Evolutionary conservation across 1,139 yeast species (phyloP).

Genomic region (Kodamaea fungicola): DNA sequence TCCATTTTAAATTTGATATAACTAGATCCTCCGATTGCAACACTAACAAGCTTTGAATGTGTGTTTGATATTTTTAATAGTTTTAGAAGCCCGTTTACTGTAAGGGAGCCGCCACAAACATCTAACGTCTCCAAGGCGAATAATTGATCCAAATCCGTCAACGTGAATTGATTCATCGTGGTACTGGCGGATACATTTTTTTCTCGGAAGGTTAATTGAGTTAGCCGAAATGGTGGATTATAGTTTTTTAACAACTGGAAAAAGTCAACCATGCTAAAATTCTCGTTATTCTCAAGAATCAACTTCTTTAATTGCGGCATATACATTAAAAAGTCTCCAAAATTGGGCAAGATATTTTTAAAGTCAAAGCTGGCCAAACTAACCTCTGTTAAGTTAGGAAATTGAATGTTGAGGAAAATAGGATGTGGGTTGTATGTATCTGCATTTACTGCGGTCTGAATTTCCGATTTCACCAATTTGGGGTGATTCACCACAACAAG

Average conservation of each 20-base stretch:
- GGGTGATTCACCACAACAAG: conserved; percentile 29
- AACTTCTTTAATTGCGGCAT: conserved; percentile 19
- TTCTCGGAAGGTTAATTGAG: conserved; percentile 32
- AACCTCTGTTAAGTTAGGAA: conserved; percentile 25
- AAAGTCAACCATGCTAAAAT: conserved; percentile 26
- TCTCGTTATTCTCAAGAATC: conserved; percentile 33
- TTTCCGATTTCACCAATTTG: conserved; percentile 13
- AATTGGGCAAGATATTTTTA: conserved; percentile 21
- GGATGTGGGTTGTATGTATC: conserved; percentile 28
- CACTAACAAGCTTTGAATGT: conserved; percentile 13
- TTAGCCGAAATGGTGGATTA: conserved; percentile 24
- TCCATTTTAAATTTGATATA: conserved; percentile 31
- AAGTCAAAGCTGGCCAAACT: conserved; percentile 33
- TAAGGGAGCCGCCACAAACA: conserved; percentile 30
- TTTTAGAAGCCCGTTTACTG: conserved; percentile 30
- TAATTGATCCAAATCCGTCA: conserved; percentile 25
- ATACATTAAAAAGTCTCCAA: conserved; percentile 28
- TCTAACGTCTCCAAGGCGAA: conserved; percentile 26
- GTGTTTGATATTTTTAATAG: conserved; percentile 22
- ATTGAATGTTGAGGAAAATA: conserved; percentile 16
- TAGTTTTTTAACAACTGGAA: conserved; percentile 30
- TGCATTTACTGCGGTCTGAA: conserved; percentile 10
- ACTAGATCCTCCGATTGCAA: conserved; percentile 33
- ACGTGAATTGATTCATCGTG: conserved; percentile 25
- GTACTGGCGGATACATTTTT: conserved; percentile 15